These are phyloP conservation scores for Fusarium algeriense DNA, from an alignment of 2,329 filamentous ascomycete species.

Conservation along the genomic window DNA sequence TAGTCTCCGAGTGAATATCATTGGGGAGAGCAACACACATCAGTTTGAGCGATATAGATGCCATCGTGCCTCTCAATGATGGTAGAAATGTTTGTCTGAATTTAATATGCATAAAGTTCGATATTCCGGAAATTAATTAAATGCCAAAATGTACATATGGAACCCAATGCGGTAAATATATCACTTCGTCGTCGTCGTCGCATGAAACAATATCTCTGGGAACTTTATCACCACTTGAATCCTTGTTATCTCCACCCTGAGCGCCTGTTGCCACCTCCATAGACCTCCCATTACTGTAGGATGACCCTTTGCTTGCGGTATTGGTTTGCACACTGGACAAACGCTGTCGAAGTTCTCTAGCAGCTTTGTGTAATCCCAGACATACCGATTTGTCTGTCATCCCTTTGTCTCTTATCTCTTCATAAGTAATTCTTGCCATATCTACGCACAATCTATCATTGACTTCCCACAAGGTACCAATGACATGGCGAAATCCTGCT, in stretches of 20 bases:
- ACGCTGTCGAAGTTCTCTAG: background rate
- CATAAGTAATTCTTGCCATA: background rate
- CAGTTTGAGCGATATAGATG: too few relatives aligned
- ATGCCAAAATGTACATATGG: background rate
- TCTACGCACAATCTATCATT: background rate
- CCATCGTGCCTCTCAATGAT: too few relatives aligned
- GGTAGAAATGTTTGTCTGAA: too few relatives aligned
- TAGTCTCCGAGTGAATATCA: background rate
- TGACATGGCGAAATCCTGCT: background rate
- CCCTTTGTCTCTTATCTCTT: background rate
- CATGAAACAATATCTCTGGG: background rate
- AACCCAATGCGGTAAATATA: background rate
- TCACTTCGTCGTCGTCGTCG: background rate
- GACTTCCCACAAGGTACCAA: background rate
- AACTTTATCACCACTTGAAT: background rate
- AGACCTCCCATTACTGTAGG: too few relatives aligned
- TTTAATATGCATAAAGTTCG: too few relatives aligned
- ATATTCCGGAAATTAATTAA: background rate
- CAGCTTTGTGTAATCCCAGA: background rate
- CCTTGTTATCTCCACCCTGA: background rate
- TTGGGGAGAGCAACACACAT: background rate
- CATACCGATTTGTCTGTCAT: slow-evolving; percentile 5
- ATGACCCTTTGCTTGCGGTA: too few relatives aligned
- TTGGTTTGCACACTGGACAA: background rate
- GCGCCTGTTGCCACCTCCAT: background rate